Percentiles rank a stretch among this genome's conserved stretches.
These are phyloP conservation scores for Pythium folliculosum DNA, from an alignment of 352 stramenopile genomes.

Conservation along the genomic window DNA sequence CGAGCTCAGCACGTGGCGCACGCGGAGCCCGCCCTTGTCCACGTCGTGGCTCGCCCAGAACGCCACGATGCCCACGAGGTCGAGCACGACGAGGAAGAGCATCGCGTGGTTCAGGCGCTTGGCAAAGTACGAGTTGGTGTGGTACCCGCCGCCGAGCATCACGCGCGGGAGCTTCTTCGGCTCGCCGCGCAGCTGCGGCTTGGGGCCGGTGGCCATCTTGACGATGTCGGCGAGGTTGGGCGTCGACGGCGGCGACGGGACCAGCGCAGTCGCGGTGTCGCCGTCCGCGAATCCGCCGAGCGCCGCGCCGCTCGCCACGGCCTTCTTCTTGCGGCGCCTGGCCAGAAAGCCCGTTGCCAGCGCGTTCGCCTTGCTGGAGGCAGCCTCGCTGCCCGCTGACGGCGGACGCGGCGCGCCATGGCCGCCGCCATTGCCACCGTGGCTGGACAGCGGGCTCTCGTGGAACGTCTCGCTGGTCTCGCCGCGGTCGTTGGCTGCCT, in stretches of 20 bases:
- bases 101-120: constrained; percentile 54
- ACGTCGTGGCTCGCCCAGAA: constrained; percentile 48
- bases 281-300: neutral
- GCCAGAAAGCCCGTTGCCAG: constrained; percentile 13
- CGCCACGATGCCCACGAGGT: constrained; percentile 40
- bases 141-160: constrained; percentile 55
- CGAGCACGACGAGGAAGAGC: constrained; percentile 44
- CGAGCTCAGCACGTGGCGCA: constrained; percentile 38
- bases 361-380: constrained; percentile 3
- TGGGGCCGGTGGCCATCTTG: constrained; percentile 18
- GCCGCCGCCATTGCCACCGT: neutral
- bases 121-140: constrained; percentile 82
- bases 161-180: constrained; percentile 41
- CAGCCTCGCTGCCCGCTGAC: neutral
- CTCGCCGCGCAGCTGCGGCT: constrained; percentile 31
- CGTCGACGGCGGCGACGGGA: constrained; percentile 23
- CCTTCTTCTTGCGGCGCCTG: constrained; percentile 23
- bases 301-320: neutral
- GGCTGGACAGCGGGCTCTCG: constrained; percentile 22
- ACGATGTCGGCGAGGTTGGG: constrained; percentile 33
- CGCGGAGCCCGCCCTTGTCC: constrained; percentile 51
- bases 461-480: constrained; percentile 31
- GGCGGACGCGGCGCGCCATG: neutral
- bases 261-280: neutral
- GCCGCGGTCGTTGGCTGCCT: neutral